Evolutionary conservation across 1,284 basidiomycete genomes (phyloP).

Genomic region (Schizopora paradoxa): DNA sequence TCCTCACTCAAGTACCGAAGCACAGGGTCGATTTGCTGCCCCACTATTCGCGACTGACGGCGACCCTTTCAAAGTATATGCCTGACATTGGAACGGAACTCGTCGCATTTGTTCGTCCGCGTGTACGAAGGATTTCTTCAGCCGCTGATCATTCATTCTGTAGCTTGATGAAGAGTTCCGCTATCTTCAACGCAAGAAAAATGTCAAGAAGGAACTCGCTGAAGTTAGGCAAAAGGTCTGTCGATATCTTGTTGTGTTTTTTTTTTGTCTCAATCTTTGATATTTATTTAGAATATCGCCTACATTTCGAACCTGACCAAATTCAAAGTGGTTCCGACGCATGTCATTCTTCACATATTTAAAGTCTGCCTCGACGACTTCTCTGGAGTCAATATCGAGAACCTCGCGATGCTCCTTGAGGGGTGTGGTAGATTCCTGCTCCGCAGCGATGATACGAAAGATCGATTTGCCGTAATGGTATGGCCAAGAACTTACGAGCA

Average conservation of each 20-base stretch:
- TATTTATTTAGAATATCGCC: conserved; percentile 64
- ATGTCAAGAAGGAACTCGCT: conserved; percentile 82
- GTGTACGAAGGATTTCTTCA: neutral
- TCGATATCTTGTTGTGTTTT: conserved; percentile 2
- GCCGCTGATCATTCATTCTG: conserved; percentile 8
- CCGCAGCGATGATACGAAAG: conserved; percentile 81
- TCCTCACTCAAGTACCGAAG: conserved; percentile 81
- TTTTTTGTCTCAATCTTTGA: conserved; percentile 1
- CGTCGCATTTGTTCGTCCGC: conserved; percentile 68
- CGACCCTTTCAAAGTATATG: conserved; percentile 89
- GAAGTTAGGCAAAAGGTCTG: conserved; percentile 79
- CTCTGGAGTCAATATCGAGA: conserved; percentile 88
- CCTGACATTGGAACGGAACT: conserved; percentile 86
- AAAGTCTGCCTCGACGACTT: conserved; percentile 98
- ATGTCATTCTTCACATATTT: conserved; percentile 91
- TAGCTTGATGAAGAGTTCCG: conserved; percentile 96
- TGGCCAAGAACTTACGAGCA: too few species aligned
- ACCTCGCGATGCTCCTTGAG: conserved; percentile 87
- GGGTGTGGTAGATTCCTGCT: conserved; percentile 92
- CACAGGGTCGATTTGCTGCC: conserved; percentile 88
- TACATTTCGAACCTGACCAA: conserved; percentile 94
- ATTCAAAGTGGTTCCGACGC: conserved; percentile 88
- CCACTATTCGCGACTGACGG: conserved; percentile 88
- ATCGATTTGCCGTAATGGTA: conserved; percentile 81
- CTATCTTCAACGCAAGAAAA: conserved; percentile 93